Base-by-base conservation (phyloP, 305 asterid genomes). In the Petunia hybrid region DNA sequence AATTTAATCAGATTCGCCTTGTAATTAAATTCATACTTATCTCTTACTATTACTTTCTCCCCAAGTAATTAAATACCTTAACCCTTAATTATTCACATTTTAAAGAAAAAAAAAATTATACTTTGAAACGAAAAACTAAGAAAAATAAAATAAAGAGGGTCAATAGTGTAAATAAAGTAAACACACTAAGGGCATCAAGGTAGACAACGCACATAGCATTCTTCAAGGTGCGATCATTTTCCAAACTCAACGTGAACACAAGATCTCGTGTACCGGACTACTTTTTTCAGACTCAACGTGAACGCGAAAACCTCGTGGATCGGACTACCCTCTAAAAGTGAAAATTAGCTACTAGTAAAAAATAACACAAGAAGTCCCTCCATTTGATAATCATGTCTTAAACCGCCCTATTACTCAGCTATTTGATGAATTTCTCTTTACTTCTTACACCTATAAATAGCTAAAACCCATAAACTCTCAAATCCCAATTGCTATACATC, bases 371-470 rank as follows among this genome's bases (percentile, higher is more conserved):
- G 2, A n/a, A 36, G 63, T 41, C 80, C 85, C 87, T 70, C 74
- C 61, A 56, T 80, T 84, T 65, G 57, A 85, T 81, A 43, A 82
- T 76, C 80, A 83, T 87, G 90, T 80, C 91, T 81, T 83, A 73
- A 86, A 83, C 86, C 89, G 86, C 87, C 35, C 63, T 48, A 6
- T 57, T 71, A 8, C 0, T 7, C 53, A 22, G 14, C 84, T 81
- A 55, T 51, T 59, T 36, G 59, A n/a, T 55, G 79, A 77, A 55
- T 14, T 41, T 62, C n/a, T 22, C 77, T 9, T 79, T 55, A 8
- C 40, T 13, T 42, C 16, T 71, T 80, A 76, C 77, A 56, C 84
- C 68, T 55, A 22, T 51, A 45, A 13, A 10, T 40, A 41, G 81
- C 46, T 65, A 14, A 10, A 45, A 64, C 13, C 76, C 41, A 80